Evolutionary conservation across 768 basidiomycete genomes (phyloP).

Genomic region (Russula emetica): DNA sequence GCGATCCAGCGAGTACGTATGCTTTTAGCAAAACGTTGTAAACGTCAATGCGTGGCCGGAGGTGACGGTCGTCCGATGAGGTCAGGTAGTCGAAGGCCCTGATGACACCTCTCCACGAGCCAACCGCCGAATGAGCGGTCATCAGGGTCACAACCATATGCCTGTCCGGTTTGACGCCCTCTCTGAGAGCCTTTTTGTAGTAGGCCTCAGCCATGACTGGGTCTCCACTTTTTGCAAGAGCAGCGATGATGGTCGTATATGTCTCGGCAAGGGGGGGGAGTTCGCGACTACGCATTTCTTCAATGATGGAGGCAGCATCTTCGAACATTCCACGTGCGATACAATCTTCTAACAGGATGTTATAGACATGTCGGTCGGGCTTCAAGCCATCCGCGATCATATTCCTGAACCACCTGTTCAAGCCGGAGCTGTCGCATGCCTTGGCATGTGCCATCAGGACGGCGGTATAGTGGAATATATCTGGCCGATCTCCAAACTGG

Average conservation of each 20-base stretch:
- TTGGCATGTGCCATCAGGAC: slow-evolving; percentile 54
- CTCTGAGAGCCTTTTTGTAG: slow-evolving; percentile 57
- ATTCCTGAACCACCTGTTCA: slow-evolving; percentile 51
- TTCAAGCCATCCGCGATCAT: slow-evolving; percentile 47
- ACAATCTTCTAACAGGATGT: slow-evolving; percentile 56
- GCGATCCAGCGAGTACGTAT: slow-evolving; percentile 74
- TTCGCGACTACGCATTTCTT: slow-evolving; percentile 55
- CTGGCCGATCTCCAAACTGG: slow-evolving; percentile 38
- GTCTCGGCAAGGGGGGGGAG: slow-evolving; percentile 46
- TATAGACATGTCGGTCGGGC: slow-evolving; percentile 57
- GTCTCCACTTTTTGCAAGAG: slow-evolving; percentile 61
- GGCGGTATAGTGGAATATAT: slow-evolving; percentile 49
- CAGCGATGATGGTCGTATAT: slow-evolving; percentile 65
- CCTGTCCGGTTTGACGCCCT: slow-evolving; percentile 59
- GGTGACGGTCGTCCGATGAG: slow-evolving; percentile 35
- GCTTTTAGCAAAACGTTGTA: slow-evolving; percentile 82
- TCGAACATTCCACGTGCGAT: slow-evolving; percentile 52
- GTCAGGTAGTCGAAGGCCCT: slow-evolving; percentile 61
- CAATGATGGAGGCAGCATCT: slow-evolving; percentile 46
- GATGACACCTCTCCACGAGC: slow-evolving; percentile 73
- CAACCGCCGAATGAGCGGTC: slow-evolving; percentile 77
- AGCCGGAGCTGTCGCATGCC: slow-evolving; percentile 43
- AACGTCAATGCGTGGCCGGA: slow-evolving; percentile 51
- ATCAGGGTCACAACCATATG: slow-evolving; percentile 67
- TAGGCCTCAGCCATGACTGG: slow-evolving; percentile 59